Conservation (phyloP, 179 eudicot genomes). For the Beta lomatogona region DNA sequence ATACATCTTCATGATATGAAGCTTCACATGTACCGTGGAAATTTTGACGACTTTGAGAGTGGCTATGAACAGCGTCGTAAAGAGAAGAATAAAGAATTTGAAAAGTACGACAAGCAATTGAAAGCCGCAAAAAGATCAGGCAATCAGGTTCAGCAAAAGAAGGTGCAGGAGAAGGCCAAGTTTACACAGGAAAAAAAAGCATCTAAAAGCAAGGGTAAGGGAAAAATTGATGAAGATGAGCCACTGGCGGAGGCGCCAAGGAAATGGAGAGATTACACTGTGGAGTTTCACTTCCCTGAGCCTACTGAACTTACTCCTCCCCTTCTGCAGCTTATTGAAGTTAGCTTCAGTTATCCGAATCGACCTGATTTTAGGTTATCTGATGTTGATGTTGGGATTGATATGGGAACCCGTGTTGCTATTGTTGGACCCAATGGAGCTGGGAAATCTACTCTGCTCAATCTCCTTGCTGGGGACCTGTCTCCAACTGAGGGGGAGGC, state of each 20-base stretch:
- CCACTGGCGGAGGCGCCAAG: conserved; percentile 62
- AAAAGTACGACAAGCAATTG: conserved; percentile 66
- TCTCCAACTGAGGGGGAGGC: conserved; percentile 73
- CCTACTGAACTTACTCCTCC: conserved; percentile 91
- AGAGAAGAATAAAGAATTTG: conserved; percentile 73
- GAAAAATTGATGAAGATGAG: conserved; percentile 73
- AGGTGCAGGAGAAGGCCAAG: conserved; percentile 70
- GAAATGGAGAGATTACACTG: conserved; percentile 83
- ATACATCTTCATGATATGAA: conserved; percentile 82
- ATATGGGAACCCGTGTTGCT: conserved; percentile 94
- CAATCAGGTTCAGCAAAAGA: conserved; percentile 65
- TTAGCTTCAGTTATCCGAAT: conserved; percentile 76
- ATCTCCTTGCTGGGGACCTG: conserved; percentile 84
- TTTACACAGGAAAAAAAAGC: conserved; percentile 62
- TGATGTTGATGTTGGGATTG: conserved; percentile 83
- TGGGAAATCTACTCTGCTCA: conserved; percentile 79
- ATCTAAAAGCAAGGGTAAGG: conserved; percentile 57
- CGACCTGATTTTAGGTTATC: conserved; percentile 73
- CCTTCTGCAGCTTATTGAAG: conserved; percentile 76
- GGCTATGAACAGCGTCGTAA: conserved; percentile 84
- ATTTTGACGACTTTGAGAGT: conserved; percentile 77
- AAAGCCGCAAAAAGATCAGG: conserved; percentile 84
- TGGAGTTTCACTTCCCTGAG: conserved; percentile 87
- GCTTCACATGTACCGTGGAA: conserved; percentile 78
- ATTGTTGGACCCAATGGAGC: conserved; percentile 92